phyloP scores from a whole-genome alignment of 2,329 filamentous ascomycete genomes.

The Ophiostoma australiae region DNA sequence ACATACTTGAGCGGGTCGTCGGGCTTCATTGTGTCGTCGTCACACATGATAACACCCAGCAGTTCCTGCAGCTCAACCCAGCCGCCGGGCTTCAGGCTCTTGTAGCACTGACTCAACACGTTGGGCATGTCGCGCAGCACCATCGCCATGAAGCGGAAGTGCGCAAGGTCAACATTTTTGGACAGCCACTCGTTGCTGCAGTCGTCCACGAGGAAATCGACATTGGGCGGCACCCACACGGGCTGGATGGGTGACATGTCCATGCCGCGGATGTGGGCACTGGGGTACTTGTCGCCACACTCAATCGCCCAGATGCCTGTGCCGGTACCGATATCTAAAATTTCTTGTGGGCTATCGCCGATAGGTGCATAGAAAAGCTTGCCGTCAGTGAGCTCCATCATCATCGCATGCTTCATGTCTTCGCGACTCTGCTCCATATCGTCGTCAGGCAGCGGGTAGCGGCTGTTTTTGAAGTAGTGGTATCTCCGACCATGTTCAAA shows the following conservation, averaged over 20 bases:
- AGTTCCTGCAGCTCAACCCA: conserved; percentile 49
- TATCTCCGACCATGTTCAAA: conserved; percentile 32
- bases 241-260: conserved; percentile 45
- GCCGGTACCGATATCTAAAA: conserved; percentile 47
- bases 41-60: conserved; percentile 38
- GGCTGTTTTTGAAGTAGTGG: conserved; percentile 31
- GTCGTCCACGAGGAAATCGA: conserved; percentile 27
- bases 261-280: conserved; percentile 39
- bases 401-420: conserved; percentile 44
- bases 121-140: conserved; percentile 35
- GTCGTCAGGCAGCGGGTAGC: conserved; percentile 39
- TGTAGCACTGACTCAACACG: conserved; percentile 16
- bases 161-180: conserved; percentile 55
- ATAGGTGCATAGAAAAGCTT: conserved; percentile 41
- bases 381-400: conserved; percentile 43
- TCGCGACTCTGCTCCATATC: conserved; percentile 43
- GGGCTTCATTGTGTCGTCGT: conserved; percentile 40
- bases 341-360: conserved; percentile 39
- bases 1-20: conserved; percentile 38
- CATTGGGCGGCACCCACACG: conserved; percentile 41
- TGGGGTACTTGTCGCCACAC: conserved; percentile 37
- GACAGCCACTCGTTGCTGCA: conserved; percentile 52
- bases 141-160: conserved; percentile 52
- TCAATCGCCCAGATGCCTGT: conserved; percentile 36
- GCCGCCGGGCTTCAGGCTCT: conserved; percentile 43